These are phyloP conservation scores for Nitzschia inconspicua DNA, from an alignment of 108 stramenopile species.

Conservation along the genomic window DNA sequence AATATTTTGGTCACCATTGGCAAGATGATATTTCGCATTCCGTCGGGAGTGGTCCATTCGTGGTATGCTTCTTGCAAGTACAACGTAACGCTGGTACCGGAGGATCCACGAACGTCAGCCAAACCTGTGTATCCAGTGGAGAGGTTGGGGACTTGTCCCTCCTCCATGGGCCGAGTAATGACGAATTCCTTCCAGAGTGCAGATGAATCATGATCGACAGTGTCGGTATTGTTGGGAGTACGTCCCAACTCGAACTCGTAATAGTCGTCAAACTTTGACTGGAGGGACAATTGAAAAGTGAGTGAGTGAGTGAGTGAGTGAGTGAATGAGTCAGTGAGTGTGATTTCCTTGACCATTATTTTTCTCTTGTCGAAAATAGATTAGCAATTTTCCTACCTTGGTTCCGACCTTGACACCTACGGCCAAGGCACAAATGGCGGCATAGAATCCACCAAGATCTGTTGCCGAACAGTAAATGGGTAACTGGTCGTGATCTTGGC, in stretches of 20 bases:
- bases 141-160: constrained; percentile 20
- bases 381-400: constrained; percentile 22
- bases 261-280: constrained; percentile 49
- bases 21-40: too few relatives aligned
- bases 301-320: not conserved
- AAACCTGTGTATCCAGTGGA: constrained; percentile 29
- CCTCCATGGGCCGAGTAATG: constrained; percentile 31
- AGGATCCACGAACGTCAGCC: constrained; percentile 42
- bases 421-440: constrained; percentile 37
- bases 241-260: constrained; percentile 34
- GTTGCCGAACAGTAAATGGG: constrained; percentile 1
- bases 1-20: constrained; percentile 31
- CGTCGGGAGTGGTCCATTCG: constrained; percentile 20
- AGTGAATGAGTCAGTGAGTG: not conserved
- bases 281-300: not conserved
- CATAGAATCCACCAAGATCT: constrained; percentile 42
- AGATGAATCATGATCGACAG: too few relatives aligned
- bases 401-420: constrained; percentile 32
- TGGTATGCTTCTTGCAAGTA: constrained; percentile 12
- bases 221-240: not conserved
- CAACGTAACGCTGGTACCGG: constrained; percentile 35
- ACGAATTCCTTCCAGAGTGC: constrained; percentile 18
- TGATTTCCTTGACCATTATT: not conserved
- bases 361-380: not conserved
- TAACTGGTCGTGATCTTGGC: too few relatives aligned